These are phyloP conservation scores for Vitis rupestris DNA, from an alignment of 164 flowering plant genomes.

Conservation along the genomic window DNA sequence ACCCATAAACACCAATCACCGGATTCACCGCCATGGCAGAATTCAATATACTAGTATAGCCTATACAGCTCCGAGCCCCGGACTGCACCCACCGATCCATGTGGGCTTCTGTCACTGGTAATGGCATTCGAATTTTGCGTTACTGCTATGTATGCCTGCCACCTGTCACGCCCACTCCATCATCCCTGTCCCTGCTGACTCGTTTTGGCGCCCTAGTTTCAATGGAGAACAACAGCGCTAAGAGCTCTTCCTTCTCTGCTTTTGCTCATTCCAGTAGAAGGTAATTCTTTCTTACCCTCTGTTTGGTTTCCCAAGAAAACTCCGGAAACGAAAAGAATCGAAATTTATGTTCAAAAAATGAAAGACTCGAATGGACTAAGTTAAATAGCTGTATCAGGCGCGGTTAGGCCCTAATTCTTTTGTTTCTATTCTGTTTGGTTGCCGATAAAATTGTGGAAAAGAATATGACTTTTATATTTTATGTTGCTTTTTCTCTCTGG, in stretches of 20 bases:
- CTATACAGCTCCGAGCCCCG: no score
- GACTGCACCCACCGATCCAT: neutral
- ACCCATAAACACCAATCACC: no score
- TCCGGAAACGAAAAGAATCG: no score
- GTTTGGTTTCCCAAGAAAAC: neutral
- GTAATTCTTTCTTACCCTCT: slow-evolving; percentile 11
- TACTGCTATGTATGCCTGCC: slow-evolving; percentile 10
- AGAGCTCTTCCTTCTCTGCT: slow-evolving; percentile 28
- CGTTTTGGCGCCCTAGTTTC: slow-evolving; percentile 12
- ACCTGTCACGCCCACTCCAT: neutral
- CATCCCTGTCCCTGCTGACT: neutral
- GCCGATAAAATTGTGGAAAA: neutral
- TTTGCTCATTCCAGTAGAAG: slow-evolving; percentile 32
- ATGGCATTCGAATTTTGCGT: slow-evolving; percentile 10
- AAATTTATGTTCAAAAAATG: no score
- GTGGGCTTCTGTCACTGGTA: neutral
- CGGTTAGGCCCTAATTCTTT: neutral
- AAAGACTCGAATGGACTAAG: no score
- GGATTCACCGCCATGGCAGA: no score
- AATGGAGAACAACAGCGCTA: slow-evolving; percentile 11
- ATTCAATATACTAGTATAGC: no score
- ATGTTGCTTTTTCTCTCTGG: no score
- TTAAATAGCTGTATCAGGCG: no score
- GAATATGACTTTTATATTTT: no score
- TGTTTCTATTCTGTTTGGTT: neutral